phyloP scores from a whole-genome alignment of 2,329 filamentous ascomycete genomes.

The Botrytis squamosa region DNA sequence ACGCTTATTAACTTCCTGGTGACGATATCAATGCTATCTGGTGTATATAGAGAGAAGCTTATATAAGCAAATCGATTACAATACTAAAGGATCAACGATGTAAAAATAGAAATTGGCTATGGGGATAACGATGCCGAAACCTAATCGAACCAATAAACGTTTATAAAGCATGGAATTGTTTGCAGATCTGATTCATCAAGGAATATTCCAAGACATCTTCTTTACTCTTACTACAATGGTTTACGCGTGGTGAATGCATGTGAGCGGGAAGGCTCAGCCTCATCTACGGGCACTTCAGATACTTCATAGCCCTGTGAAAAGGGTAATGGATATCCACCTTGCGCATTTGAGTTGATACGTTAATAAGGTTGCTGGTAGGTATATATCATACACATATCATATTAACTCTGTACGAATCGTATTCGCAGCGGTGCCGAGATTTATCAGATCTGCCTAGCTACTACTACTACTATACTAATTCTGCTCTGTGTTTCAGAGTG shows the following conservation, averaged over 20 bases:
- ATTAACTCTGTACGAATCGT: not conserved
- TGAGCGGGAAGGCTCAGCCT: slow-evolving; percentile 14
- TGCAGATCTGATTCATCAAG: slow-evolving; percentile 2
- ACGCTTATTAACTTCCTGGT: not conserved
- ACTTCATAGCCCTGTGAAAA: not conserved
- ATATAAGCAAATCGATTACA: not conserved
- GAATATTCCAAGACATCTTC: slow-evolving; percentile 1
- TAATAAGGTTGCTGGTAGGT: not conserved
- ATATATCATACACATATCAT: not conserved
- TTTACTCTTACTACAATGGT: not conserved
- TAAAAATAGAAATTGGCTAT: slow-evolving; percentile 2
- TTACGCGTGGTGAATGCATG: slow-evolving; percentile 14
- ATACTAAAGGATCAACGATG: not conserved
- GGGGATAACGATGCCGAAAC: not conserved
- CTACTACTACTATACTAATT: not conserved
- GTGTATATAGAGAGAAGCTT: not conserved
- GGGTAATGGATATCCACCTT: slow-evolving; percentile 7
- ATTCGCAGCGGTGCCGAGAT: not conserved
- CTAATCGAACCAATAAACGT: slow-evolving; percentile 7
- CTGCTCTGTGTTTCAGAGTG: not conserved
- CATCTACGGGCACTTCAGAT: not conserved
- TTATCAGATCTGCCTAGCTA: not conserved
- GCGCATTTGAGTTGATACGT: not conserved
- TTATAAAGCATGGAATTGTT: not conserved
- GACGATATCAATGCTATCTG: not conserved